phyloP scores from a whole-genome alignment of 495 filamentous ascomycete genomes.

The Penicillium malachiteum region DNA sequence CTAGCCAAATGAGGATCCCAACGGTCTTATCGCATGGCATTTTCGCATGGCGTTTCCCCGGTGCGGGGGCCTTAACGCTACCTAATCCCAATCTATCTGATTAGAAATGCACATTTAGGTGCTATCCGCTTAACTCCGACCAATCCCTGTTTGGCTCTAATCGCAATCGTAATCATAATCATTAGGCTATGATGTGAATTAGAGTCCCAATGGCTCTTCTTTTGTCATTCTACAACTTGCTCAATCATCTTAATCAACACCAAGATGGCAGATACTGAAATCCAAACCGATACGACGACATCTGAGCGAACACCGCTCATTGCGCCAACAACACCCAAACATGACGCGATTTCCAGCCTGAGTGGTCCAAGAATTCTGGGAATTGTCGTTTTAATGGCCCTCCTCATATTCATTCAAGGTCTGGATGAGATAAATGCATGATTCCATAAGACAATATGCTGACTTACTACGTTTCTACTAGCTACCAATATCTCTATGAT shows the following conservation, averaged over 20 bases:
- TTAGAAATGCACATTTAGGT: slow-evolving; percentile 20
- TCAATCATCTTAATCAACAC: neutral
- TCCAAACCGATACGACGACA: slow-evolving; percentile 22
- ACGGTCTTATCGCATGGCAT: neutral
- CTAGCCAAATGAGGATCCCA: neutral
- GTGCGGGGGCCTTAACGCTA: neutral
- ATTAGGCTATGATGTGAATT: neutral
- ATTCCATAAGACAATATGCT: neutral
- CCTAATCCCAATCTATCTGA: neutral
- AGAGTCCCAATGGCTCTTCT: neutral
- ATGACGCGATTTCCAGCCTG: slow-evolving; percentile 7
- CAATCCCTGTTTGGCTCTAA: neutral
- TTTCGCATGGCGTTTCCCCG: neutral
- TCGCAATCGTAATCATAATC: neutral
- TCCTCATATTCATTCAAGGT: slow-evolving; percentile 30
- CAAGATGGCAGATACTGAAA: slow-evolving; percentile 14
- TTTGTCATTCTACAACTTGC: neutral
- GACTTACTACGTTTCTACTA: slow-evolving; percentile 15
- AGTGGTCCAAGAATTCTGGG: slow-evolving; percentile 11
- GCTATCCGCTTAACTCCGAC: slow-evolving; percentile 12
- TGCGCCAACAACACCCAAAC: slow-evolving; percentile 4
- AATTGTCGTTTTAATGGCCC: slow-evolving; percentile 18
- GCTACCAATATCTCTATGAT: slow-evolving; percentile 75
- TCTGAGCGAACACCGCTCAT: slow-evolving; percentile 30
- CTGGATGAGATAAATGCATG: neutral